Conservation (phyloP, 345 rosid species). For the Dimocarpus longan region DNA sequence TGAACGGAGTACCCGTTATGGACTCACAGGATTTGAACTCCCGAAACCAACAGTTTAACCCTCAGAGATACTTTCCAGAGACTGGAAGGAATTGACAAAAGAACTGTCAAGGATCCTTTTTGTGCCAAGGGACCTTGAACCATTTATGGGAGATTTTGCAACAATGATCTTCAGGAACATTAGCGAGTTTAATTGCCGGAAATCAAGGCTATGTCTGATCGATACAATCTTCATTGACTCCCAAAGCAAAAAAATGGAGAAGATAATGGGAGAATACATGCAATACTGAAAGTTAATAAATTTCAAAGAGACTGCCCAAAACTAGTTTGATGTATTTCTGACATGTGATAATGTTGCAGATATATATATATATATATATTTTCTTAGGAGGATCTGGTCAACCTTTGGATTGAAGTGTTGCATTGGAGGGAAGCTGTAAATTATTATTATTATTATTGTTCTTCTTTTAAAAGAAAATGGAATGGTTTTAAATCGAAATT, state of each 20-base stretch:
- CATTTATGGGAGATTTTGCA: not conserved
- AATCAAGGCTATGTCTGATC: not conserved
- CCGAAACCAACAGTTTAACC: conserved; percentile 55
- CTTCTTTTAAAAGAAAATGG: no score
- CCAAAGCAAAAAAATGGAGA: not conserved
- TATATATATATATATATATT: no score
- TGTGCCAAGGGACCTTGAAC: not conserved
- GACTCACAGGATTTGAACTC: conserved; percentile 33
- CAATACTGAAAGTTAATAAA: not conserved
- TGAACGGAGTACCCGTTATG: conserved; percentile 43
- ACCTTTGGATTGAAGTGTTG: no score
- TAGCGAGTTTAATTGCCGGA: not conserved
- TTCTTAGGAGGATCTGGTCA: no score
- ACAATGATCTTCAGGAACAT: not conserved
- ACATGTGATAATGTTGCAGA: not conserved
- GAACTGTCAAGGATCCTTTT: not conserved
- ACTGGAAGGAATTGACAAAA: conserved; percentile 24
- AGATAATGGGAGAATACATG: not conserved
- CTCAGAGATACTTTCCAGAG: conserved; percentile 46
- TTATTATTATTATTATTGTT: no score
- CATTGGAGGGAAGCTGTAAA: no score
- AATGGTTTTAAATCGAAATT: no score
- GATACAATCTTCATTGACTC: no score
- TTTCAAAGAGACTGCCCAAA: not conserved
- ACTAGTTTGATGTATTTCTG: not conserved